Evolutionary conservation across 2,329 filamentous ascomycete species (phyloP).

Genomic region (Aspergillus aculeatus): DNA sequence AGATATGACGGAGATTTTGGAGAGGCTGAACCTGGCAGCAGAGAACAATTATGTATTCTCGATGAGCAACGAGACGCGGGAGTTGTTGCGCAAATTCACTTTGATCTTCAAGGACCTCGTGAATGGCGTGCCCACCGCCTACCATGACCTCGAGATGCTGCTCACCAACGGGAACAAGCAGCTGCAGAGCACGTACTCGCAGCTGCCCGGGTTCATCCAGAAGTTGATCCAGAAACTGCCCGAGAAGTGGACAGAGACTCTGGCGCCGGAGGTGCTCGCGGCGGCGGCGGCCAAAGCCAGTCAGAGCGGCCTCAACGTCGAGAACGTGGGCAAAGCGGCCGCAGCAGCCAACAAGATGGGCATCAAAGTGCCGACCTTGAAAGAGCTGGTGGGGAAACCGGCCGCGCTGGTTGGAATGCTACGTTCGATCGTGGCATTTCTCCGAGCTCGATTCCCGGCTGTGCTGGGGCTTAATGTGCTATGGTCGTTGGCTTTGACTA

Average conservation of each 20-base stretch:
- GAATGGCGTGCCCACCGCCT: conserved; percentile 90
- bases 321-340: conserved; percentile 51
- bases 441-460: conserved; percentile 85
- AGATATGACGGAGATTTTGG: conserved; percentile 76
- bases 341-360: conserved; percentile 65
- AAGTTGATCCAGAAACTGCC: conserved; percentile 84
- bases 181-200: conserved; percentile 61
- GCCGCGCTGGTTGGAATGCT: conserved; percentile 82
- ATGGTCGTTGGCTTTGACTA: conserved; percentile 82
- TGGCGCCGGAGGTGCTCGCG: conserved; percentile 80
- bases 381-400: conserved; percentile 79
- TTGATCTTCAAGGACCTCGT: conserved; percentile 87
- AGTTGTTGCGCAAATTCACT: conserved; percentile 80
- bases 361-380: conserved; percentile 68
- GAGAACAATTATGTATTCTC: conserved; percentile 84
- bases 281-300: conserved; percentile 68
- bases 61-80: conserved; percentile 78
- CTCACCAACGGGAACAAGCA: conserved; percentile 64
- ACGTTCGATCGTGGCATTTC: conserved; percentile 82
- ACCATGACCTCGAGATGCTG: conserved; percentile 76
- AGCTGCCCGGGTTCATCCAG: conserved; percentile 75
- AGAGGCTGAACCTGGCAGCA: conserved; percentile 78
- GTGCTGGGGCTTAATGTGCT: conserved; percentile 89
- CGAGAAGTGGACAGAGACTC: conserved; percentile 70
- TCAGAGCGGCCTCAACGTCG: conserved; percentile 59